Percentiles rank a stretch among this genome's conserved stretches.
phyloP scores from a whole-genome alignment of 768 basidiomycete species.

The Inosperma sp. region DNA sequence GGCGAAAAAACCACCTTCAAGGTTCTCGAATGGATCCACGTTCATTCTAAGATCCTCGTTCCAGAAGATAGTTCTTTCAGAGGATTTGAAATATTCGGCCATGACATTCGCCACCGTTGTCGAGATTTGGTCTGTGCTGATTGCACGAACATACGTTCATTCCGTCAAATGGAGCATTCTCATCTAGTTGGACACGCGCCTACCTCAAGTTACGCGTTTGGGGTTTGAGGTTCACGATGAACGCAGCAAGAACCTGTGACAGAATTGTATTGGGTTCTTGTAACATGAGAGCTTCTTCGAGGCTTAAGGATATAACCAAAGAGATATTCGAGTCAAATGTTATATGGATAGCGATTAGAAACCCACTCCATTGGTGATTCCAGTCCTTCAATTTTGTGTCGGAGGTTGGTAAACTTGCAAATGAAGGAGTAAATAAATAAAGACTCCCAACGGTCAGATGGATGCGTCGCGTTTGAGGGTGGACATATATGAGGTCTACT shows the following conservation, averaged over 20 bases:
- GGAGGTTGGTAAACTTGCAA: conserved; percentile 73
- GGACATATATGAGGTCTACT: conserved; percentile 52
- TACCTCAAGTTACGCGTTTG: conserved; percentile 89
- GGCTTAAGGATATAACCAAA: conserved; percentile 18
- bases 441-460: conserved; percentile 81
- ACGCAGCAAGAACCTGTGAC: conserved; percentile 66
- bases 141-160: conserved; percentile 31
- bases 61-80: conserved; percentile 80
- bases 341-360: conserved; percentile 4
- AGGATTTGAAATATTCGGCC: conserved; percentile 65
- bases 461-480: conserved; percentile 64
- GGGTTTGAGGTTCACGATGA: conserved; percentile 78
- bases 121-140: conserved; percentile 78
- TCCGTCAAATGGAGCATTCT: conserved; percentile 22
- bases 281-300: conserved; percentile 70
- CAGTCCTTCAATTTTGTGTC: conserved; percentile 71
- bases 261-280: conserved; percentile 69
- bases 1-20: conserved; percentile 72
- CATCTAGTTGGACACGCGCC: conserved; percentile 34
- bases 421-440: conserved; percentile 84
- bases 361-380: conserved; percentile 83
- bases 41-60: conserved; percentile 62
- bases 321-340: conserved; percentile 5
- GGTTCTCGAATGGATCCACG: conserved; percentile 64
- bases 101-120: conserved; percentile 65